A percentile compares a stretch with the other conserved stretches of the same genome.
phyloP scores from a whole-genome alignment of 75 land plant species.

The Cunninghamia lanceolata region DNA sequence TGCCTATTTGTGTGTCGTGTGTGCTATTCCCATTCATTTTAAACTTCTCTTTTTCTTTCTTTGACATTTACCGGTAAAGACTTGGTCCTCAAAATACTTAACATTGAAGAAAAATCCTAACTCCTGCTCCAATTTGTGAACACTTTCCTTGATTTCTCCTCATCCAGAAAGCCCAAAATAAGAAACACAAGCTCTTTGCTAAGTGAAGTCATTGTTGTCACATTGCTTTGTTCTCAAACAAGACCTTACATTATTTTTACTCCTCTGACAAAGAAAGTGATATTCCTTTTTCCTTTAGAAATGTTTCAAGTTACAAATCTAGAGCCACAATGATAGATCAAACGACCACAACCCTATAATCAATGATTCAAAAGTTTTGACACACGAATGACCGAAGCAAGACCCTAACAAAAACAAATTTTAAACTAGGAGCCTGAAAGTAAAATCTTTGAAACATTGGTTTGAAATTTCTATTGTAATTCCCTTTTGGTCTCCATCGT shows the following conservation, averaged over 20 bases:
- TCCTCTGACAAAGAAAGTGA: background rate
- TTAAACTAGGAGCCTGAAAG: background rate
- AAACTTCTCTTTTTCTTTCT: no score
- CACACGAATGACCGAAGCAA: background rate
- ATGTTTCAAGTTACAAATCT: background rate
- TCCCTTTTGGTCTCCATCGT: background rate
- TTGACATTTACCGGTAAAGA: constrained; percentile 26
- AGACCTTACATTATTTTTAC: background rate
- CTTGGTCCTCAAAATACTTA: constrained; percentile 43
- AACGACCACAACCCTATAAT: background rate
- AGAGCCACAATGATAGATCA: background rate
- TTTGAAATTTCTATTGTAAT: background rate
- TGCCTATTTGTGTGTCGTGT: no score
- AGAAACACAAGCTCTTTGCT: constrained; percentile 49
- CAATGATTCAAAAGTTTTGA: background rate
- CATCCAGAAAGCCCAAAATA: constrained; percentile 41
- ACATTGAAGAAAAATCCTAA: constrained; percentile 40
- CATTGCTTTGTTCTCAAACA: background rate
- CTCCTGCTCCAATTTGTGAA: constrained; percentile 54
- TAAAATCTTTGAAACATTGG: background rate
- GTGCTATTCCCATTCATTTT: no score
- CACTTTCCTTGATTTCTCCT: constrained; percentile 51
- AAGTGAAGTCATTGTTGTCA: constrained; percentile 33
- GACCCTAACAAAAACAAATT: background rate
- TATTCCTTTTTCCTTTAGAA: background rate